Base-by-base conservation (phyloP, 1,284 basidiomycete genomes). In the Austroboletus niveus region DNA sequence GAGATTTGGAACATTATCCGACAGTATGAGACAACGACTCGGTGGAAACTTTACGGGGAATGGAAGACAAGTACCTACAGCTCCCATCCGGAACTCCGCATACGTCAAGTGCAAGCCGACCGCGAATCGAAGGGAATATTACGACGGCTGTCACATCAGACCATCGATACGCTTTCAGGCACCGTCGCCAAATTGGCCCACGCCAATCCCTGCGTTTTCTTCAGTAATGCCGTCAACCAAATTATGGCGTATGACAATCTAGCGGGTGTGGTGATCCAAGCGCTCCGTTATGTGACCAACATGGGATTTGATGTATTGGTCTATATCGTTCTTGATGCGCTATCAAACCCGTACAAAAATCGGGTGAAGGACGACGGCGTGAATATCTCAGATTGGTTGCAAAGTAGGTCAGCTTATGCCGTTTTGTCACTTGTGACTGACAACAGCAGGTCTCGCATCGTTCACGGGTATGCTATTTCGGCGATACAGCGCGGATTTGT, bases 161-260 rank as follows among this genome's bases (percentile, higher is more conserved):
- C 90, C 31, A 82, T 90, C 52, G 90, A 92, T 62, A 79, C 85
- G 0, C 73, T 92, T 54, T 88, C 94, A 17, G 88, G 94, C 17
- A 82, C 88, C 2, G 85, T 99, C n/a, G 95, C 94, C 10, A 98
- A 98, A 70, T 75, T 96, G 44, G 92, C 92, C 6, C 94, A 98
- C 66, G 89, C 91, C 12, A 97, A 98, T 65, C 97, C 97, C 3
- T 89, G 85, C 58, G 87, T 96, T 48, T 86, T 99, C 61, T 99
- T 98, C 75, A 73, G 82, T 14, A 90, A 91, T 53, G 93, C 91
- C 0, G 85, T 99, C 47, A 87, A 89, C 58, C 97, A 99, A 72
- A 89, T 98, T 53, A 95, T 95, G 85, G 87, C 93, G 17, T 99
- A 99, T 66, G 92, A 97, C 63, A 99, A 98, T 69, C 76, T 99